Evolutionary conservation across 306 rosid species (phyloP), one percentile per base, ranked within the genome.

Genomic region (Citrullus mucosospermus): DNA sequence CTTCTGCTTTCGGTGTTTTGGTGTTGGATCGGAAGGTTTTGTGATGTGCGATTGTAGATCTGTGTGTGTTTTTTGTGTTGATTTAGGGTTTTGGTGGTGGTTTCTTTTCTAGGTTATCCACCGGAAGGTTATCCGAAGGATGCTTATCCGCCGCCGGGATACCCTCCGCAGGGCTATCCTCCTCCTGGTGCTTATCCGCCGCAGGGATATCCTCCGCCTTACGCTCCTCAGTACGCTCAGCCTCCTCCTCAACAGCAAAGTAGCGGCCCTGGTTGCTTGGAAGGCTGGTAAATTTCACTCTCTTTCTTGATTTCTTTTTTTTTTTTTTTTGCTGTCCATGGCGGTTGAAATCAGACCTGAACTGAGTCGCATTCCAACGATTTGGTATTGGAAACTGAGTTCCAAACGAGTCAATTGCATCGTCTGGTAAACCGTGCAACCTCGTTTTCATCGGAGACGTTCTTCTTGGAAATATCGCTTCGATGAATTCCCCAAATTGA

Each of bases 171-270:
- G 16, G 97, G 97, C 0, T 92, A 94, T 60, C 87, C 85, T 16
- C 87, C 76, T 48, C 76, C 56, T 12, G 76, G 81, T 7, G 87
- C 84, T 10, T 85, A 85, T 72, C 93, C 96, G 22, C 88, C 85
- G 0, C 87, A 81, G 63, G 83, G 82, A 18, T 81, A 84, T 59
- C 87, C 87, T 36, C 89, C 89, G 60, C 90, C 89, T 0, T 94
- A 92, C 61, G 97, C 93, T 0, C 97, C 98, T 36, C 98, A 88
- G 84, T 94, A 92, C 77, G 88, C 82, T 75, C 97, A 92, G 87
- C 96, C 97, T 0, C 97, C 93, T 0, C 97, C 90, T 1, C 89
- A 79, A 15, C 78, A 86, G 5, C 83, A 75, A 54, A 83, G 82
- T 41, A 0, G 62, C 9, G 43, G 89, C 34, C 0, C 80, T 34